Conservation (phyloP, 2,329 filamentous ascomycete genomes). For the Dactylonectria macrodidyma region DNA sequence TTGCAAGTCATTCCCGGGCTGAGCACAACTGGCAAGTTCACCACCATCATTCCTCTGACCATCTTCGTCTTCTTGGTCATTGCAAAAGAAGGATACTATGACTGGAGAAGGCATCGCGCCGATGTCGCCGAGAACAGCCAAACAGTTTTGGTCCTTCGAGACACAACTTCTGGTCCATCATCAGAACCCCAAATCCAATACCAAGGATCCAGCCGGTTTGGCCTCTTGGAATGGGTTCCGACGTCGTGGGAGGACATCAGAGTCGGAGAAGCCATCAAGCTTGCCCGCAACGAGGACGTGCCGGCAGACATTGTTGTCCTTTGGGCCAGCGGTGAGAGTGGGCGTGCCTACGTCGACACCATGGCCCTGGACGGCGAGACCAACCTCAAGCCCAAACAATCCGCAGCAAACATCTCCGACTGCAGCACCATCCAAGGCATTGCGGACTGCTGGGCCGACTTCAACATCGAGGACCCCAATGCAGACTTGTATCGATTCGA, state of each 20-base stretch:
- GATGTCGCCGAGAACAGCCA: constrained; percentile 14
- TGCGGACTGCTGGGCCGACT: background rate
- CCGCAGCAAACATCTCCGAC: background rate
- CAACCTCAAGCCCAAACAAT: background rate
- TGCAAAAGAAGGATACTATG: constrained; percentile 19
- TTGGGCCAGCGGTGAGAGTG: background rate
- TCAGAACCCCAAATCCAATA: background rate
- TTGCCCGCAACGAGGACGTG: background rate
- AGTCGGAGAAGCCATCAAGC: background rate
- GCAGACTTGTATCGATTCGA: background rate
- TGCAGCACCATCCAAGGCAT: background rate
- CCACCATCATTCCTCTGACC: background rate
- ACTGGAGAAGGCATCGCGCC: constrained; percentile 6
- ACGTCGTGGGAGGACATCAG: background rate
- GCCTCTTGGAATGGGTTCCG: background rate
- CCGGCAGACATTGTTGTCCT: background rate
- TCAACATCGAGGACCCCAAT: background rate
- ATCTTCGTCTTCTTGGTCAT: constrained; percentile 7
- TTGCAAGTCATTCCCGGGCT: background rate
- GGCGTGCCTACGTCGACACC: background rate
- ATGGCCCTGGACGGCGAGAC: background rate
- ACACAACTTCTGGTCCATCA: background rate
- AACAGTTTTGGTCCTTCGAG: background rate
- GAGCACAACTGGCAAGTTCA: background rate
- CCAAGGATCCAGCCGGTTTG: background rate